Evolutionary conservation across 1,284 basidiomycete genomes (phyloP), one percentile per base, ranked within the genome.

Genomic region (Boletellus dicymbophilus): DNA sequence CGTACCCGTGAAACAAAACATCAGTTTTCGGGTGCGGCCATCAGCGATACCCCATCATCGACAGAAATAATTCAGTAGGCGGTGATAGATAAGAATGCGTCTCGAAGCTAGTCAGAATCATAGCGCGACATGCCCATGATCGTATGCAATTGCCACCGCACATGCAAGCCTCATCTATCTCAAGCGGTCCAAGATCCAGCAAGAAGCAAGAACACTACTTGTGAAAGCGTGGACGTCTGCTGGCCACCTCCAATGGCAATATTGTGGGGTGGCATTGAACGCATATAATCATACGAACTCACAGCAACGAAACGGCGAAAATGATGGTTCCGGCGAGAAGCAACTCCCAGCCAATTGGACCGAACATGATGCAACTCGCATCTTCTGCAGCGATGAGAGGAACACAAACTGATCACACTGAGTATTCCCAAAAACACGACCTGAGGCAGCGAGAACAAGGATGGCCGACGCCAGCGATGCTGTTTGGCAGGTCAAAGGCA

Each of bases 81-180:
- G 2, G 79, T 82, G 37, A 82, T 73, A 5, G 80, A 76, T 34
- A 80, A 57, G 58, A 82, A 80, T 4, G 78, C 78, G 26, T 78
- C 60, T 70, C 75, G 57, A 82, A 81, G 37, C 61, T 73, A 13
- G 70, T 73, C 1, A 72, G 58, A 3, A 74, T 63, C 12, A 72
- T 71, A 2, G 70, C 71, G 36, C 80, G n/a, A n/a, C n/a, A n/a
- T n/a, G n/a, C n/a, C n/a, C n/a, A n/a, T n/a, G n/a, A n/a, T n/a
- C n/a, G n/a, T n/a, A n/a, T n/a, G n/a, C n/a, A 48, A 80, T 80
- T 11, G 74, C 58, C 12, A 61, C 49, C 9, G 71, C 72, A 45
- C 78, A 79, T 31, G 73, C 44, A 4, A 80, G 46, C 3, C 74
- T 76, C 8, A 80, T 63, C 75, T 75, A 77, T 43, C 70, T 72